Conservation (phyloP, 129 eudicot species). For the Centella asiatica region DNA sequence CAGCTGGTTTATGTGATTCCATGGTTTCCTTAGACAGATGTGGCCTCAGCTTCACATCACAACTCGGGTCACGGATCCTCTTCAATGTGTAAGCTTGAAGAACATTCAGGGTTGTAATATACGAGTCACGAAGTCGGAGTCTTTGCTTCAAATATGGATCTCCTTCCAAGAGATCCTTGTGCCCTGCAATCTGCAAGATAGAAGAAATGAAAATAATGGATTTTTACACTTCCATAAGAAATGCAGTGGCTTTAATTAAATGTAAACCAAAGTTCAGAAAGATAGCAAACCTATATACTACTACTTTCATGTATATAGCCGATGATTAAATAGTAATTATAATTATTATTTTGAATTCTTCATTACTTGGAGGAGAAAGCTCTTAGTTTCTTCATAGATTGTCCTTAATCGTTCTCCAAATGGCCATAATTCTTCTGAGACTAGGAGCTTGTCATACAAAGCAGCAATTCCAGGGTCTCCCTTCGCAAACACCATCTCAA, state of each 20-base stretch:
- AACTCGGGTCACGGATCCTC: constrained; percentile 65
- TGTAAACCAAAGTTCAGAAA: background rate
- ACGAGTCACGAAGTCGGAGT: constrained; percentile 59
- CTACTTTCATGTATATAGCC: background rate
- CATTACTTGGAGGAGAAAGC: constrained; percentile 53
- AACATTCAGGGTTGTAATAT: constrained; percentile 60
- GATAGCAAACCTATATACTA: too few species aligned
- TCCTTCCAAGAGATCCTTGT: constrained; percentile 61
- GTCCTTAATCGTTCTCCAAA: constrained; percentile 52
- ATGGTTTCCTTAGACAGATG: constrained; percentile 51
- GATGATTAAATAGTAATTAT: background rate
- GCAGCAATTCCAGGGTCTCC: constrained; percentile 75
- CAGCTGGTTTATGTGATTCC: constrained; percentile 46
- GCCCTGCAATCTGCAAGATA: constrained; percentile 61
- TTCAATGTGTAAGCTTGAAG: constrained; percentile 71
- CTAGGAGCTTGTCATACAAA: constrained; percentile 67
- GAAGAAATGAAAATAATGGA: too few species aligned
- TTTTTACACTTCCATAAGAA: background rate
- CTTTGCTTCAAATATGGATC: constrained; percentile 76
- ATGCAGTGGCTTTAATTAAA: background rate
- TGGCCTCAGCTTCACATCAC: constrained; percentile 47
- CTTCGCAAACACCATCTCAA: constrained; percentile 81
- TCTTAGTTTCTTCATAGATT: constrained; percentile 44
- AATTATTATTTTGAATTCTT: background rate
- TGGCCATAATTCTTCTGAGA: constrained; percentile 37